Conservation (phyloP, 192 early-diverging fungal species). For the Entophlyctis helioformis region DNA sequence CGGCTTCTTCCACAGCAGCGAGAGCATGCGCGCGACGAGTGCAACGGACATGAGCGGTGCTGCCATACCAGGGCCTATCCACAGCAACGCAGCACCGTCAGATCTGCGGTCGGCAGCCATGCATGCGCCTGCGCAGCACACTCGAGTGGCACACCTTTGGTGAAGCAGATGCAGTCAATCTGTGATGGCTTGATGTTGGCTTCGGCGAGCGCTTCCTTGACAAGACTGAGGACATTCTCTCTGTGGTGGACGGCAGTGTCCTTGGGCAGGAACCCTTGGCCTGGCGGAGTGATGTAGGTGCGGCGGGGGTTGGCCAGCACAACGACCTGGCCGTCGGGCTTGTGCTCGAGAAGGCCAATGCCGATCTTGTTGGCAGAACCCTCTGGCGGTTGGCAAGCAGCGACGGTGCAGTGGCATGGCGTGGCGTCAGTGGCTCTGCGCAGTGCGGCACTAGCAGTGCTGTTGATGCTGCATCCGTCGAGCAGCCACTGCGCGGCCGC, state of each 20-base stretch:
- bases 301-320: constrained; percentile 81
- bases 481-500: no score
- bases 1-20: constrained; percentile 84
- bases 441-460: no score
- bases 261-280: constrained; percentile 87
- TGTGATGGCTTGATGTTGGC: constrained; percentile 63
- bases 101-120: no score
- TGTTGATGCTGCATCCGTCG: no score
- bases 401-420: no score
- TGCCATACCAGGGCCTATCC: constrained; percentile 94
- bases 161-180: constrained; percentile 89
- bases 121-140: no score
- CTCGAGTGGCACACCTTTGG: constrained; percentile 66
- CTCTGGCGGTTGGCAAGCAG: no score
- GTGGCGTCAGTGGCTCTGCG: no score
- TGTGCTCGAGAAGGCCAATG: constrained; percentile 82
- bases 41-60: constrained; percentile 87
- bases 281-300: constrained; percentile 94
- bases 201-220: constrained; percentile 62
- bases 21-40: constrained; percentile 81
- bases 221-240: constrained; percentile 54
- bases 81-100: no score
- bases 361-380: constrained; percentile 93
- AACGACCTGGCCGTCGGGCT: constrained; percentile 33
- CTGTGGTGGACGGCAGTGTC: constrained; percentile 94